phyloP scores from a whole-genome alignment of 306 rosid genomes.

The Ammopiptanthus mongolicus region DNA sequence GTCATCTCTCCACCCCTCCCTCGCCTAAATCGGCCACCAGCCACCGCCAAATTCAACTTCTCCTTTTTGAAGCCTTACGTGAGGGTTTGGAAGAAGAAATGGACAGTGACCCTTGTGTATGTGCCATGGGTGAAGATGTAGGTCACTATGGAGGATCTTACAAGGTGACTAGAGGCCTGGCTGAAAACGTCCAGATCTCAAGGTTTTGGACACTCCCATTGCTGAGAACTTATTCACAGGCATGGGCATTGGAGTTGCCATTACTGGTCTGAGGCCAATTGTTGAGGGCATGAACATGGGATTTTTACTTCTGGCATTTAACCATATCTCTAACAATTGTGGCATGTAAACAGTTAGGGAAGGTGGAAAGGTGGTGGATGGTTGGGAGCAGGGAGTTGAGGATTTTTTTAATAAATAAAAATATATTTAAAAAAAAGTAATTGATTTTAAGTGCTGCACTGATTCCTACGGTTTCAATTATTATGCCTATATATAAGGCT shows the following conservation, averaged over 20 bases:
- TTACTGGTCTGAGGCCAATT: constrained; percentile 92
- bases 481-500: too few species aligned
- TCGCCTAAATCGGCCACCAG: too few species aligned
- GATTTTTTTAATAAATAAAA: too few species aligned
- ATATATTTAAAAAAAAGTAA: too few species aligned
- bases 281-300: constrained; percentile 99
- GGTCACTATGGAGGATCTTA: constrained; percentile 96
- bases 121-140: constrained; percentile 96
- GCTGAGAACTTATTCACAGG: constrained; percentile 95
- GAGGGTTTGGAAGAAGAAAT: constrained; percentile 99
- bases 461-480: too few species aligned
- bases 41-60: too few species aligned
- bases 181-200: constrained; percentile 72
- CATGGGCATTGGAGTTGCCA: constrained; percentile 99
- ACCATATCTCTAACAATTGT: constrained; percentile 95
- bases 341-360: too few species aligned
- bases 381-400: too few species aligned
- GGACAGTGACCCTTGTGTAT: constrained; percentile 79
- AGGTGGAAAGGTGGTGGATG: too few species aligned
- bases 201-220: constrained; percentile 96
- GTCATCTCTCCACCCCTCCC: too few species aligned
- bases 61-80: constrained; percentile 86
- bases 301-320: constrained; percentile 89
- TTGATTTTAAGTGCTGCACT: too few species aligned
- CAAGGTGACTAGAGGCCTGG: constrained; percentile 88